Percentiles rank a stretch among this genome's conserved stretches.
These are phyloP conservation scores for Hypoxylon sp. DNA, from an alignment of 2,329 filamentous ascomycete genomes.

Conservation along the genomic window DNA sequence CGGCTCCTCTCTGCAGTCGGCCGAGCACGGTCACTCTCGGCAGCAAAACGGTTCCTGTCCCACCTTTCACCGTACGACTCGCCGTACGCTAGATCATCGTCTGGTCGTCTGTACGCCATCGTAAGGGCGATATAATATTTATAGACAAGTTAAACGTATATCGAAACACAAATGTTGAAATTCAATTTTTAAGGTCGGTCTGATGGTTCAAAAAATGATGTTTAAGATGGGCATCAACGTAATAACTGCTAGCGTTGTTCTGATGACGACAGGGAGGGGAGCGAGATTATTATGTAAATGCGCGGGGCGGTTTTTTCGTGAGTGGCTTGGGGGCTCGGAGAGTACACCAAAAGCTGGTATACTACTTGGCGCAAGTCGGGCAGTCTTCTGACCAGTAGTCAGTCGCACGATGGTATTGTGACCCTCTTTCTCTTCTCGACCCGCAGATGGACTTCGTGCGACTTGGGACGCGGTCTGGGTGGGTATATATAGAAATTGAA, in stretches of 20 bases:
- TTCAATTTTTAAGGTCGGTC: neutral
- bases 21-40: conserved; percentile 59
- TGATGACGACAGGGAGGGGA: conserved; percentile 41
- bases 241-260: conserved; percentile 24
- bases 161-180: conserved; percentile 2
- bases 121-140: conserved; percentile 39
- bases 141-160: conserved; percentile 5
- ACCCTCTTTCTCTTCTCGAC: conserved; percentile 6
- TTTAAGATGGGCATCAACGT: conserved; percentile 14
- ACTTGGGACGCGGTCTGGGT: neutral
- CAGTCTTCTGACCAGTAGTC: conserved; percentile 23
- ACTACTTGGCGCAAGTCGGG: conserved; percentile 8
- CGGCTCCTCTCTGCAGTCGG: conserved; percentile 66
- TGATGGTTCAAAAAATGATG: conserved; percentile 13
- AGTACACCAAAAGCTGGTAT: conserved; percentile 5
- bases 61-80: conserved; percentile 56
- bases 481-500: conserved; percentile 7
- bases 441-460: neutral
- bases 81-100: conserved; percentile 53
- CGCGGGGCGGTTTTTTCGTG: conserved; percentile 34
- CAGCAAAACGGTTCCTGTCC: conserved; percentile 66
- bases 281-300: conserved; percentile 15
- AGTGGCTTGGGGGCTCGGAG: conserved; percentile 22
- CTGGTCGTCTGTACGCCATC: conserved; percentile 51
- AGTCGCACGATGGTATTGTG: conserved; percentile 16